A percentile compares a stretch with the other conserved stretches of the same genome.
phyloP scores from a whole-genome alignment of 192 early-diverging fungal genomes.

The Coemansia sp. region DNA sequence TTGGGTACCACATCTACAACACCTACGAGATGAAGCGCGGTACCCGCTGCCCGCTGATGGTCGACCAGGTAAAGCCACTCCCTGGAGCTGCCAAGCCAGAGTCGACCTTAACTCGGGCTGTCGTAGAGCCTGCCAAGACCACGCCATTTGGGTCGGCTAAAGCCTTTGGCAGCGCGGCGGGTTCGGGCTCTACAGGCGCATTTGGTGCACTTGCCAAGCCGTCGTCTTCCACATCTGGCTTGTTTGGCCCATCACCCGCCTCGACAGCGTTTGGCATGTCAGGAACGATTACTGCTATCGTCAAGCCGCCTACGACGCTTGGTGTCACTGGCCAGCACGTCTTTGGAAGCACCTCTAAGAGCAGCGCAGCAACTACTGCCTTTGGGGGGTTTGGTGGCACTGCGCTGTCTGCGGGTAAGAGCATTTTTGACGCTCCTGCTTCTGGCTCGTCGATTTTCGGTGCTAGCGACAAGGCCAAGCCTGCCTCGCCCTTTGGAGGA shows the following conservation, averaged over 20 bases:
- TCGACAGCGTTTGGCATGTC: slow-evolving; percentile 31
- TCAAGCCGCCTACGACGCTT: slow-evolving; percentile 24
- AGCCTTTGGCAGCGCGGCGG: background rate
- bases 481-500: slow-evolving; percentile 15
- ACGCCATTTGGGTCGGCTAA: slow-evolving; percentile 20
- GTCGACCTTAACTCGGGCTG: background rate
- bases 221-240: background rate
- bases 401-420: slow-evolving; percentile 3
- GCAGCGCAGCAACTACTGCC: slow-evolving; percentile 19
- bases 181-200: background rate
- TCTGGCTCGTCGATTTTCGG: slow-evolving; percentile 35
- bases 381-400: slow-evolving; percentile 26
- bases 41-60: slow-evolving; percentile 49
- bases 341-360: slow-evolving; percentile 38
- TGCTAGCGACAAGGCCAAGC: slow-evolving; percentile 13
- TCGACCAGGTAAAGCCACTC: slow-evolving; percentile 21
- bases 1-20: slow-evolving; percentile 71
- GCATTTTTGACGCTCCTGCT: slow-evolving; percentile 37
- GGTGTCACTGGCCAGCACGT: slow-evolving; percentile 23
- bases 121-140: slow-evolving; percentile 9
- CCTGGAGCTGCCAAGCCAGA: slow-evolving; percentile 4
- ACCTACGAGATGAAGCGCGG: slow-evolving; percentile 51
- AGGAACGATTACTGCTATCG: slow-evolving; percentile 13
- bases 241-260: slow-evolving; percentile 11
- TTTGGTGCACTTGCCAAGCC: slow-evolving; percentile 9